These are phyloP conservation scores for Knoxdaviesia proteae DNA, from an alignment of 2,329 filamentous ascomycete species.

Conservation along the genomic window DNA sequence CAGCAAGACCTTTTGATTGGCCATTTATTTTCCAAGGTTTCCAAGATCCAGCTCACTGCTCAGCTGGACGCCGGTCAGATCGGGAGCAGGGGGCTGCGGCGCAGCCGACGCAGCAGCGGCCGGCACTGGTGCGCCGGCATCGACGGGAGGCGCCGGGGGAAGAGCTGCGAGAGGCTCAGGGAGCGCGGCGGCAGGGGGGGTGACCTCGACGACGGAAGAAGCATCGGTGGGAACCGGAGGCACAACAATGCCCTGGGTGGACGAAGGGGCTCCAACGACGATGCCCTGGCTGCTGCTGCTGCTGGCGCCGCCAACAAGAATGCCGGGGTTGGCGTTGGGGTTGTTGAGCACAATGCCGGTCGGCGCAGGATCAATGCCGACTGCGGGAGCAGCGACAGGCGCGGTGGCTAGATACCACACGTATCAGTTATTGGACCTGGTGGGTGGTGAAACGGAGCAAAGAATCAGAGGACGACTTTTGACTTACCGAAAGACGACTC, in stretches of 20 bases:
- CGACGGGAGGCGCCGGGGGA: constrained; percentile 1
- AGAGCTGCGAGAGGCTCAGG: constrained; percentile 1
- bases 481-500: no score
- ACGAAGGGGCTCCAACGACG: no score
- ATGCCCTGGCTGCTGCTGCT: no score
- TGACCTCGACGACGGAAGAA: background rate
- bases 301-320: no score
- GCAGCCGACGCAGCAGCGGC: constrained; percentile 7
- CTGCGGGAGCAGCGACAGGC: background rate
- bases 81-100: constrained; percentile 11
- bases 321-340: no score
- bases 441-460: no score
- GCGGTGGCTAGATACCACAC: background rate
- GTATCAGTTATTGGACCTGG: no score
- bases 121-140: constrained; percentile 2
- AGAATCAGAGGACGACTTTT: no score
- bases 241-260: no score
- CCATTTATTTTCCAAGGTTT: constrained; percentile 11
- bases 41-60: constrained; percentile 23
- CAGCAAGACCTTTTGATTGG: background rate
- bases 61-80: constrained; percentile 19
- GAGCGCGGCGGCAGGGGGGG: background rate
- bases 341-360: no score
- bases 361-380: no score
- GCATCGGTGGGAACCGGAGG: background rate